phyloP scores from a whole-genome alignment of 1,284 basidiomycete genomes.

The Paramarasmius palmivorus region DNA sequence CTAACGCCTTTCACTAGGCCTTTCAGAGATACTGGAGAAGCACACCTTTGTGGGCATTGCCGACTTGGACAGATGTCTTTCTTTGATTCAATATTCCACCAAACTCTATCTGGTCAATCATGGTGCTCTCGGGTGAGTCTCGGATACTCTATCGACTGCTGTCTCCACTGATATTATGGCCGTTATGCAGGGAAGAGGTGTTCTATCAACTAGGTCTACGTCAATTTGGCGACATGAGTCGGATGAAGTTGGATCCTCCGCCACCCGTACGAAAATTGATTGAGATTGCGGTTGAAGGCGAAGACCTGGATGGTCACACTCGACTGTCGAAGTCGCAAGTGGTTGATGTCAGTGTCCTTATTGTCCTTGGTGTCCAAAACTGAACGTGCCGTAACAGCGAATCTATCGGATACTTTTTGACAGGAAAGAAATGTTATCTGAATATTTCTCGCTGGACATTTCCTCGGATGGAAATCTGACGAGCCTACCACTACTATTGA shows the following conservation, averaged over 20 bases:
- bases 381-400: slow-evolving; percentile 38
- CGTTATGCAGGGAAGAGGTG: slow-evolving; percentile 75
- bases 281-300: slow-evolving; percentile 77
- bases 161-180: not conserved
- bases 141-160: too few species aligned
- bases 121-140: slow-evolving; percentile 75
- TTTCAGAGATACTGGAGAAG: slow-evolving; percentile 82
- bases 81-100: slow-evolving; percentile 87
- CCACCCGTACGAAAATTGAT: slow-evolving; percentile 75
- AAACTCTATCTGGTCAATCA: slow-evolving; percentile 91
- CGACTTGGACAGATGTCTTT: slow-evolving; percentile 72
- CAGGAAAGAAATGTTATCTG: slow-evolving; percentile 84
- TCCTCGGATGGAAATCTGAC: slow-evolving; percentile 65
- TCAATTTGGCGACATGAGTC: slow-evolving; percentile 86
- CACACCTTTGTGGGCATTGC: slow-evolving; percentile 95
- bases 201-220: slow-evolving; percentile 94
- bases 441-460: slow-evolving; percentile 88
- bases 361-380: not conserved
- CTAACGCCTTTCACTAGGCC: slow-evolving; percentile 45
- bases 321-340: slow-evolving; percentile 59
- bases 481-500: slow-evolving; percentile 80
- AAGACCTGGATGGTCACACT: slow-evolving; percentile 54
- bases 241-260: slow-evolving; percentile 81
- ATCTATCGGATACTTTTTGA: slow-evolving; percentile 58
- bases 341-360: slow-evolving; percentile 59